A percentile compares a stretch with the other conserved stretches of the same genome.
Conservation (phyloP, 257 asterid species). For the Primulina eburnea region DNA sequence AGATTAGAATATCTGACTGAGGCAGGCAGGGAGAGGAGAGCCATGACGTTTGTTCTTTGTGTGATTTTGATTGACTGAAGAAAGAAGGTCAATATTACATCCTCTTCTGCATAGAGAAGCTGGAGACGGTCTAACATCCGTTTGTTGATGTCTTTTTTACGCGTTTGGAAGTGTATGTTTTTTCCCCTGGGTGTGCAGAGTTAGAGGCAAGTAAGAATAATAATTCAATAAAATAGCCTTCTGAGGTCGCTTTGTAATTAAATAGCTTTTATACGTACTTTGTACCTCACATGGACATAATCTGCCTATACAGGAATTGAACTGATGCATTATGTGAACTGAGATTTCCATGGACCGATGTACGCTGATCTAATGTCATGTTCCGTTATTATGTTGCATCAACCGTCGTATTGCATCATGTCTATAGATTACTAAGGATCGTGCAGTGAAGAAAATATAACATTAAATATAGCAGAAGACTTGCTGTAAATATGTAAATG, state of each 20-base stretch:
- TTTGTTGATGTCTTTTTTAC: not conserved
- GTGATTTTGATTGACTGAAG: not conserved
- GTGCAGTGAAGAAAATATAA: not conserved
- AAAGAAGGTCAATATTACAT: not conserved
- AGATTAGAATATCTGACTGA: constrained; percentile 68
- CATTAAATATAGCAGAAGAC: not conserved
- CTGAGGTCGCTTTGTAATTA: constrained; percentile 25
- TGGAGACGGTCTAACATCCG: not conserved
- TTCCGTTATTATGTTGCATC: not conserved
- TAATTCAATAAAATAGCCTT: constrained; percentile 26
- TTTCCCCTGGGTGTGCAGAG: not conserved
- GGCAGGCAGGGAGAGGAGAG: not conserved
- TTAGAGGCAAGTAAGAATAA: constrained; percentile 23
- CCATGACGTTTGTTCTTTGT: not conserved
- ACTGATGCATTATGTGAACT: constrained; percentile 1
- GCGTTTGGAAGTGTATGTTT: not conserved
- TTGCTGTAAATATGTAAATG: too few species aligned
- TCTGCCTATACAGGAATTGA: constrained; percentile 12
- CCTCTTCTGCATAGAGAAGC: constrained; percentile 13
- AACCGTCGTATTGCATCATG: not conserved
- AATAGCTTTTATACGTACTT: constrained; percentile 19
- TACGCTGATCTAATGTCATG: not conserved
- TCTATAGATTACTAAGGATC: too few species aligned
- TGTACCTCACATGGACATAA: constrained; percentile 2
- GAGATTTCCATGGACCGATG: not conserved